Conservation (phyloP, 768 basidiomycete genomes). For the Pulveroboletus sp. region DNA sequence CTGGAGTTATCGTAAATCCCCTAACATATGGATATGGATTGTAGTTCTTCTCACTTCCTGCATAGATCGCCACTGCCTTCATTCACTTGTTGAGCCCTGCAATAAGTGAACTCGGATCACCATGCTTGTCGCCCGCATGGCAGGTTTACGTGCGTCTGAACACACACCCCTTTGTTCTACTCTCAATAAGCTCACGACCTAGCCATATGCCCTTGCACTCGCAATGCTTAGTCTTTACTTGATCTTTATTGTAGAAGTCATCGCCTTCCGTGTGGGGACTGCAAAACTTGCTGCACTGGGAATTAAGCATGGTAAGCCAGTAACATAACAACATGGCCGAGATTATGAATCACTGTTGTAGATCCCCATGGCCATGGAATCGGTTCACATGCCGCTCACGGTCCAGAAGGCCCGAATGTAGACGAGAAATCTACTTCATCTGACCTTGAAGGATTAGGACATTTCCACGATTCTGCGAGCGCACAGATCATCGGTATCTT, state of each 20-base stretch:
- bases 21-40: background rate
- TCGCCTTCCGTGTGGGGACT: conserved; percentile 85
- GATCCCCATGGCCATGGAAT: conserved; percentile 65
- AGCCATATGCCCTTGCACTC: conserved; percentile 82
- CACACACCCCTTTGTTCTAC: background rate
- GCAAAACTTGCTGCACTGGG: conserved; percentile 65
- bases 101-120: conserved; percentile 59
- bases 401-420: conserved; percentile 44
- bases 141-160: conserved; percentile 54
- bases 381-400: conserved; percentile 63
- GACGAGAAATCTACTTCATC: conserved; percentile 10
- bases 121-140: conserved; percentile 73
- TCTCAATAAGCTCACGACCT: background rate
- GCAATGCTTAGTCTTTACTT: conserved; percentile 76
- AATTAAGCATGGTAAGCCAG: conserved; percentile 48
- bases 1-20: conserved; percentile 72
- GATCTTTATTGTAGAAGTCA: conserved; percentile 81
- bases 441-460: conserved; percentile 26
- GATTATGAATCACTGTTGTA: conserved; percentile 18
- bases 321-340: background rate
- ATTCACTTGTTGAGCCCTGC: conserved; percentile 80
- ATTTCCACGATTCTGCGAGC: conserved; percentile 39
- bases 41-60: background rate
- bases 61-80: conserved; percentile 83
- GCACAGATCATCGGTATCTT: conserved; percentile 84